Evolutionary conservation across 148 eudicot species (phyloP).

Genomic region (Limonium bicolor): DNA sequence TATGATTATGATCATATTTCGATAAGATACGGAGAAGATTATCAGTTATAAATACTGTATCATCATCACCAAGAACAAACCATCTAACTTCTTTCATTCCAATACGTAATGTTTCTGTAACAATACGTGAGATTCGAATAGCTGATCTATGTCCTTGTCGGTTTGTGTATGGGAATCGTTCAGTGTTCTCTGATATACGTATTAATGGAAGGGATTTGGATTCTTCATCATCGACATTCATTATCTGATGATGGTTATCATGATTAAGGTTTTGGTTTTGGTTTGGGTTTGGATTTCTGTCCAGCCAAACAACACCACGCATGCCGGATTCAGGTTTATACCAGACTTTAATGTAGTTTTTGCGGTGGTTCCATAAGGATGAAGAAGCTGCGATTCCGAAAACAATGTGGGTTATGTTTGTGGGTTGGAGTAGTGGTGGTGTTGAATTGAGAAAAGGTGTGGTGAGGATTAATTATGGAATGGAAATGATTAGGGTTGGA

Average conservation of each 20-base stretch:
- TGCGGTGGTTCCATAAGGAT: slow-evolving; percentile 52
- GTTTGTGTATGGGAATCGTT: slow-evolving; percentile 39
- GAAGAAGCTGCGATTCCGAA: slow-evolving; percentile 90
- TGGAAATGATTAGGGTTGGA: not conserved
- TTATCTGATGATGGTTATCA: too few species aligned
- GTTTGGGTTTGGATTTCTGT: slow-evolving; percentile 16
- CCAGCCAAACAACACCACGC: slow-evolving; percentile 71
- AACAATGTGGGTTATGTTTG: slow-evolving; percentile 48
- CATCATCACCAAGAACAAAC: slow-evolving; percentile 88
- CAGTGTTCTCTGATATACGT: slow-evolving; percentile 50
- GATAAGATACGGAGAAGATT: slow-evolving; percentile 44
- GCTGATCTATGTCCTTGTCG: slow-evolving; percentile 77
- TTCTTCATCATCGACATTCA: too few species aligned
- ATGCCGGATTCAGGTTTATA: slow-evolving; percentile 28
- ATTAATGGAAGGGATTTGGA: slow-evolving; percentile 24
- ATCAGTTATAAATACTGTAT: slow-evolving; percentile 67
- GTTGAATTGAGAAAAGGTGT: not conserved
- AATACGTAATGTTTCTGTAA: slow-evolving; percentile 50
- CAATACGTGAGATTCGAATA: slow-evolving; percentile 66
- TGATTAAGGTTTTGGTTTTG: too few species aligned
- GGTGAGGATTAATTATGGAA: not conserved
- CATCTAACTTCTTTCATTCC: slow-evolving; percentile 52
- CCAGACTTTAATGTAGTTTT: slow-evolving; percentile 80
- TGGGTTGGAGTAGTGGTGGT: slow-evolving; percentile 6
- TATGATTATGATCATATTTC: slow-evolving; percentile 63